Conservation (phyloP, 1,139 yeast genomes). For the Arxiozyma telluris region DNA sequence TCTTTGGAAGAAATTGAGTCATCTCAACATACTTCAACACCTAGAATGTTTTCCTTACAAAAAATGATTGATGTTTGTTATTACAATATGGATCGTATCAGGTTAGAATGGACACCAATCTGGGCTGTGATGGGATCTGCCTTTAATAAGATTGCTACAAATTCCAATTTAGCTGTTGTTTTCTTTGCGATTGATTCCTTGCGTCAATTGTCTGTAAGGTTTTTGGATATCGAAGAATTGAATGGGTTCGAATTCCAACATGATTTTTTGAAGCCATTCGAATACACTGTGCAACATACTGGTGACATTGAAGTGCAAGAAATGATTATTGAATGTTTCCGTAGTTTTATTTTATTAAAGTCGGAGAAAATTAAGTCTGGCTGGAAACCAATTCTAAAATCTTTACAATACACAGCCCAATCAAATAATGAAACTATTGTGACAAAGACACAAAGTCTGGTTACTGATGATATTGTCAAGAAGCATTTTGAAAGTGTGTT, state of each 20-base stretch:
- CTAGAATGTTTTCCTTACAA: conserved; percentile 85
- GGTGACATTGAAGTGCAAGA: conserved; percentile 67
- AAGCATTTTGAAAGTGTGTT: conserved; percentile 57
- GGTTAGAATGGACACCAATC: conserved; percentile 92
- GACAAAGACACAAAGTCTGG: conserved; percentile 52
- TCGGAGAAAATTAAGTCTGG: conserved; percentile 78
- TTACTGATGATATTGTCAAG: conserved; percentile 47
- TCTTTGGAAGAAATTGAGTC: conserved; percentile 88
- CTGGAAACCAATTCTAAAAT: conserved; percentile 84
- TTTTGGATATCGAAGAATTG: conserved; percentile 86
- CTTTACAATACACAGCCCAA: conserved; percentile 39
- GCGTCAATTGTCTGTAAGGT: conserved; percentile 85
- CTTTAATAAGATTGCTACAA: conserved; percentile 79
- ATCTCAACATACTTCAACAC: conserved; percentile 71
- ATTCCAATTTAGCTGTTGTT: conserved; percentile 62
- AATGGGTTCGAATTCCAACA: conserved; percentile 93
- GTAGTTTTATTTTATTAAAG: conserved; percentile 75
- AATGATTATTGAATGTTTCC: conserved; percentile 83
- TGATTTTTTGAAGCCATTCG: conserved; percentile 88
- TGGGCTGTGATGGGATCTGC: conserved; percentile 93
- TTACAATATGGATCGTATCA: conserved; percentile 92
- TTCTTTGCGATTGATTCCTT: conserved; percentile 90
- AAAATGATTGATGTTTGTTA: conserved; percentile 96
- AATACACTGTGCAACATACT: conserved; percentile 64
- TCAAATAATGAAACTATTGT: conserved; percentile 47